Evolutionary conservation across 1,284 basidiomycete species (phyloP).

Genomic region (Cystobasidium pallidum): DNA sequence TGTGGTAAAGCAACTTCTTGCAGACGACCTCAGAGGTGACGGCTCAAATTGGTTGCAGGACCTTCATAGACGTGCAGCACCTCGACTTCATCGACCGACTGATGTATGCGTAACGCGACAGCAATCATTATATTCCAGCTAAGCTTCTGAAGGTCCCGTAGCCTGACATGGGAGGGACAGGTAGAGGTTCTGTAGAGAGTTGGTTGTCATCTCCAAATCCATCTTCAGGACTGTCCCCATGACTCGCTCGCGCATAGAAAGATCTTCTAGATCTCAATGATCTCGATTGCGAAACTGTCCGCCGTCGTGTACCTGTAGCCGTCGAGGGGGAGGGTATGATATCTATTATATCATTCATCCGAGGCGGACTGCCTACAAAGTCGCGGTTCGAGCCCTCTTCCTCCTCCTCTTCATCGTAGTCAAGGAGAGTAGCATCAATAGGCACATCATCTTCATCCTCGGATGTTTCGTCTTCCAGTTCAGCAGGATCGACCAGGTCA

Average conservation of each 20-base stretch:
- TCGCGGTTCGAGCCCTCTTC: slow-evolving; percentile 12
- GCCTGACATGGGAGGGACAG: slow-evolving; percentile 8
- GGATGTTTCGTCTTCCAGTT: slow-evolving; percentile 18
- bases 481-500: not conserved
- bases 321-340: slow-evolving; percentile 42
- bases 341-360: slow-evolving; percentile 34
- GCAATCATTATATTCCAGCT: slow-evolving; percentile 21
- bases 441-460: slow-evolving; percentile 39
- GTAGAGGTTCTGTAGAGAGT: slow-evolving; percentile 2
- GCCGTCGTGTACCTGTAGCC: slow-evolving; percentile 12
- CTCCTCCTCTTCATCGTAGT: slow-evolving; percentile 30
- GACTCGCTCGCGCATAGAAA: slow-evolving; percentile 29
- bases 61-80: no score
- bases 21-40: no score
- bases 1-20: no score
- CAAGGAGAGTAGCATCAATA: slow-evolving; percentile 29
- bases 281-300: slow-evolving; percentile 35
- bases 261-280: slow-evolving; percentile 32
- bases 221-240: slow-evolving; percentile 32
- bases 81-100: not conserved
- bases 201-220: not conserved
- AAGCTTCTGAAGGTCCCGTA: slow-evolving; percentile 42
- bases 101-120: not conserved
- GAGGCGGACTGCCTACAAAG: slow-evolving; percentile 18
- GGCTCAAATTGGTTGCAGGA: no score